These are phyloP conservation scores for Venturia effusa DNA, from an alignment of 2,329 filamentous ascomycete genomes.

Conservation along the genomic window DNA sequence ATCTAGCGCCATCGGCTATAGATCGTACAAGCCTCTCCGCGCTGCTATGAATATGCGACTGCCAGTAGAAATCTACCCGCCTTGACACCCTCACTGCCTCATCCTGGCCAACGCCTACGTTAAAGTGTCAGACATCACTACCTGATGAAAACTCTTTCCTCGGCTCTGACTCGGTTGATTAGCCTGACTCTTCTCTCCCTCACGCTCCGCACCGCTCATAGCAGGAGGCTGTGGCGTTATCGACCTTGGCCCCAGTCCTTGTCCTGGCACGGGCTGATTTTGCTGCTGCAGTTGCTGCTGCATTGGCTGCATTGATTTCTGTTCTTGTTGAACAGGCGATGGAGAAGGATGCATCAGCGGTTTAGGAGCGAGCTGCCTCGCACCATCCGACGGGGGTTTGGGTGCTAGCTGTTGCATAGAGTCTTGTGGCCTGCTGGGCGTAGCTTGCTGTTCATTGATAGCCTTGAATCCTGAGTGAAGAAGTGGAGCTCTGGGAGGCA, in stretches of 20 bases:
- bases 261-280: background rate
- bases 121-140: constrained; percentile 1
- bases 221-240: background rate
- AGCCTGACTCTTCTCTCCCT: background rate
- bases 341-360: background rate
- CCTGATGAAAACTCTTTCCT: constrained; percentile 6
- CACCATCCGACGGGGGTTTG: constrained; percentile 3
- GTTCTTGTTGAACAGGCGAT: background rate
- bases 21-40: background rate
- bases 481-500: background rate
- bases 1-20: background rate
- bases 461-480: constrained; percentile 8
- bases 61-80: background rate
- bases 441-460: constrained; percentile 6
- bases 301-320: background rate
- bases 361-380: constrained; percentile 6
- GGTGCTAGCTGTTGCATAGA: background rate
- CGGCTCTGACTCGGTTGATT: constrained; percentile 2
- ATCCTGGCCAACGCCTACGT: background rate
- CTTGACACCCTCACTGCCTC: background rate
- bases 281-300: background rate
- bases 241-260: background rate
- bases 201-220: background rate
- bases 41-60: background rate
- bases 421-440: background rate